Base-by-base conservation (phyloP, 2,329 filamentous ascomycete genomes). In the Pyricularia sp. region DNA sequence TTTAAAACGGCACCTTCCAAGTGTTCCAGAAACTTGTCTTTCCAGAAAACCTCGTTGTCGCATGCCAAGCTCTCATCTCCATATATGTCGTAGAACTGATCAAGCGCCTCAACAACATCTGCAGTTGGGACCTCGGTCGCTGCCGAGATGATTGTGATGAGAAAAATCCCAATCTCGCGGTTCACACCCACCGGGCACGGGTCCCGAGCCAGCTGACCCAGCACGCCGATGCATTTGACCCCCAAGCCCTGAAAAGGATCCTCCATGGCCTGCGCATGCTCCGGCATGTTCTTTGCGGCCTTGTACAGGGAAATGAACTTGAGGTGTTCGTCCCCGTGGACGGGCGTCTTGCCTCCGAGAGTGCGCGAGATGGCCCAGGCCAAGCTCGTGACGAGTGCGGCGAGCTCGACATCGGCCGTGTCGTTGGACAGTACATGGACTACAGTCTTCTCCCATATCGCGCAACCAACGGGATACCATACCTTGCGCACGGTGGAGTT, bases 21-120 rank as follows among this genome's bases (percentile, higher is more conserved):
- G 70, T 87, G 86, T 72, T 83, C 81, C 69, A 88, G 76, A 73
- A 91, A 87, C 71, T 81, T 81, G 71, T 87, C 82, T 72, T 83
- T 82, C 85, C 88, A 90, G 77, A 90, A 91, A 2, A 91, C 88
- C 30, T 84, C 82, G 69, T 79, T 80, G 74, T 91, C 89, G 74
- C 84, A 88, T 12, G 82, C 79, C 68, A 80, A 82, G 14, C 80
- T 81, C 75, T 88, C 86, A 74, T 91, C 86, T 30, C 83, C 85
- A 77, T 91, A 91, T 9, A 91, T 82, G 72, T 91, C 89, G 72
- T 90, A 89, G 23, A 91, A 71, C 76, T 90, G 87, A 77, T 90
- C 87, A 63, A 91, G 78, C 20, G 87, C 86, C 78, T 91, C 88
- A 36, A 91, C 82, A 5, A 82, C 81, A 64, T 89, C 86, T 1